Evolutionary conservation across 148 eudicot genomes (phyloP).

Genomic region (Arbutus unedo): DNA sequence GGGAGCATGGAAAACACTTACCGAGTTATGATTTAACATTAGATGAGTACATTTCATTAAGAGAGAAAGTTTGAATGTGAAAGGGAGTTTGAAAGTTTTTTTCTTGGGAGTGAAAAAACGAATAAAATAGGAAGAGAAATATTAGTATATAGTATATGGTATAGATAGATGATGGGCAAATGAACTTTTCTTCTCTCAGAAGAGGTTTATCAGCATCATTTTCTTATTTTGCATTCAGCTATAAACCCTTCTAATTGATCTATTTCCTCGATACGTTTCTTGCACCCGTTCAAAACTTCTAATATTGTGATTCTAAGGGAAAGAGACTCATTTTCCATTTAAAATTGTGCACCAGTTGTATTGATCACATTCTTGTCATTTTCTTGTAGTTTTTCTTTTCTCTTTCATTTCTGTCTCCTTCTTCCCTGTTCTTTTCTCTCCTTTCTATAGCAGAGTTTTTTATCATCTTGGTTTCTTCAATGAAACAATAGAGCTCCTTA

Average conservation of each 20-base stretch:
- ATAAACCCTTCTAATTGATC: background rate
- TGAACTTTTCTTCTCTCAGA: background rate
- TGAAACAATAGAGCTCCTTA: background rate
- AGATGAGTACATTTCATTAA: too few species aligned
- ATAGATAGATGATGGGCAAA: too few species aligned
- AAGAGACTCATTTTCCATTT: background rate
- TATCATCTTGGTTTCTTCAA: background rate
- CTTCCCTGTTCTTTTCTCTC: conserved; percentile 5
- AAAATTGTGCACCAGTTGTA: background rate
- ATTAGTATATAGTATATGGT: too few species aligned
- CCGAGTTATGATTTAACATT: too few species aligned
- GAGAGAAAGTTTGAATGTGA: too few species aligned
- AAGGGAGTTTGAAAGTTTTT: too few species aligned
- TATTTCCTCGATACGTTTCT: background rate
- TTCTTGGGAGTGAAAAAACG: too few species aligned
- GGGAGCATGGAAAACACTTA: too few species aligned
- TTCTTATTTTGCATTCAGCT: background rate
- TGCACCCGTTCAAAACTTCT: background rate
- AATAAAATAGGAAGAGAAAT: too few species aligned
- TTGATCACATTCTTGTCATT: background rate
- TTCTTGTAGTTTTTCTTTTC: background rate
- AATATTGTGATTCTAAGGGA: background rate
- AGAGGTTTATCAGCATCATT: conserved; percentile 7
- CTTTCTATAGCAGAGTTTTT: background rate
- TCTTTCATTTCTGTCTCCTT: background rate